Conservation (phyloP, 768 basidiomycete genomes). For the Suillus discolor region DNA sequence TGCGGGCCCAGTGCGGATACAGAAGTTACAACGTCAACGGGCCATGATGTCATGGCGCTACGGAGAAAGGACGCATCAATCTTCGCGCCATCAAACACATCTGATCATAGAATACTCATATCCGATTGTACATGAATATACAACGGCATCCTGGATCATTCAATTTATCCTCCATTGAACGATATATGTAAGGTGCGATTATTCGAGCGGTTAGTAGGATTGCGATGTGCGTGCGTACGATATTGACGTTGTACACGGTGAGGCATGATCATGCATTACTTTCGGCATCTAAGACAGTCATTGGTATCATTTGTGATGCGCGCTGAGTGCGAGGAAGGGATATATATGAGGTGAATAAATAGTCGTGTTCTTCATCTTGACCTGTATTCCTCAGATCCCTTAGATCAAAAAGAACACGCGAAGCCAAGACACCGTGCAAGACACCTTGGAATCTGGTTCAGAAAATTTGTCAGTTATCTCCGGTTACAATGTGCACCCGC, state of each 20-base stretch:
- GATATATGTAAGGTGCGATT: neutral
- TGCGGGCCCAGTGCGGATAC: too few species aligned
- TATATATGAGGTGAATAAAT: neutral
- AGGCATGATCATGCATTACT: neutral
- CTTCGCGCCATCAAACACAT: neutral
- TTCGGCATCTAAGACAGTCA: slow-evolving; percentile 2
- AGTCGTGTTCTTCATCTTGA: neutral
- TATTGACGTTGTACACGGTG: neutral
- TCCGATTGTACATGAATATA: neutral
- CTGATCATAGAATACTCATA: neutral
- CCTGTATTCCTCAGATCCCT: neutral
- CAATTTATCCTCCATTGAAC: neutral
- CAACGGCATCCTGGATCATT: neutral
- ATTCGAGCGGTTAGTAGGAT: neutral
- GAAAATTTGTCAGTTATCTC: neutral
- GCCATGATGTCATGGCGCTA: neutral
- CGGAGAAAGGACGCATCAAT: neutral
- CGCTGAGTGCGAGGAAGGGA: slow-evolving; percentile 1
- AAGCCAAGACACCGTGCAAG: slow-evolving; percentile 16
- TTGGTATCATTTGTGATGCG: neutral
- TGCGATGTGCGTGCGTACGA: neutral
- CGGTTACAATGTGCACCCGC: neutral
- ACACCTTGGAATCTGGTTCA: slow-evolving; percentile 13
- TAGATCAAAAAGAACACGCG: slow-evolving; percentile 15
- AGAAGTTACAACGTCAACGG: neutral